phyloP scores from a whole-genome alignment of 345 rosid species.

The Eucalyptus brandiana region DNA sequence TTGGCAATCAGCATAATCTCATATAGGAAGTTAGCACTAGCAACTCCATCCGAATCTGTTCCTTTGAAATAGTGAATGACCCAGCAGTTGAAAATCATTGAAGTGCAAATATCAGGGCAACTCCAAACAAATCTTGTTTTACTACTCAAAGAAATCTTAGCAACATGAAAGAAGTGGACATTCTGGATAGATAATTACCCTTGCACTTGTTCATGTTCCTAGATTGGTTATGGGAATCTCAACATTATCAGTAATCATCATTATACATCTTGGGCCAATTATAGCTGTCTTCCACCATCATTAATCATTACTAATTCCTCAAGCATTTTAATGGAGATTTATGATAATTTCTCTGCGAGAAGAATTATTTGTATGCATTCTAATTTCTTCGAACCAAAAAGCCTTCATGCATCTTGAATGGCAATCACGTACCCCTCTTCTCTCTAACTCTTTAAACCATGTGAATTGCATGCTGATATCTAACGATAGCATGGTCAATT shows the following conservation, averaged over 20 bases:
- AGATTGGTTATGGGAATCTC: not conserved
- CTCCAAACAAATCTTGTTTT: not conserved
- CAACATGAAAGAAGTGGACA: not conserved
- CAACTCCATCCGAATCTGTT: not conserved
- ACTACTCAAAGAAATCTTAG: not conserved
- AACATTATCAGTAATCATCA: not conserved
- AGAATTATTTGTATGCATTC: not conserved
- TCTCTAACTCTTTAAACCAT: not conserved
- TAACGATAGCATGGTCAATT: not conserved
- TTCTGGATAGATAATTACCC: not conserved
- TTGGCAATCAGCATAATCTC: not conserved
- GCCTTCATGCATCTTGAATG: not conserved
- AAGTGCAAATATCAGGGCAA: not conserved
- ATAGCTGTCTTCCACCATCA: not conserved
- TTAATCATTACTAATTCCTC: not conserved
- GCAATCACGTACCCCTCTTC: not conserved
- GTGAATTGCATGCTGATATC: not conserved
- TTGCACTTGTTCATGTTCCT: not conserved
- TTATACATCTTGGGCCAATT: not conserved
- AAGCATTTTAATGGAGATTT: not conserved
- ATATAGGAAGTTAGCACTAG: not conserved
- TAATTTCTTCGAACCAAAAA: not conserved
- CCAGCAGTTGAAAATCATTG: not conserved
- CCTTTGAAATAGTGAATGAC: not conserved
- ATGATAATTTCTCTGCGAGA: not conserved